Base-by-base conservation (phyloP, 2,329 filamentous ascomycete species). In the Eutypa lata region DNA sequence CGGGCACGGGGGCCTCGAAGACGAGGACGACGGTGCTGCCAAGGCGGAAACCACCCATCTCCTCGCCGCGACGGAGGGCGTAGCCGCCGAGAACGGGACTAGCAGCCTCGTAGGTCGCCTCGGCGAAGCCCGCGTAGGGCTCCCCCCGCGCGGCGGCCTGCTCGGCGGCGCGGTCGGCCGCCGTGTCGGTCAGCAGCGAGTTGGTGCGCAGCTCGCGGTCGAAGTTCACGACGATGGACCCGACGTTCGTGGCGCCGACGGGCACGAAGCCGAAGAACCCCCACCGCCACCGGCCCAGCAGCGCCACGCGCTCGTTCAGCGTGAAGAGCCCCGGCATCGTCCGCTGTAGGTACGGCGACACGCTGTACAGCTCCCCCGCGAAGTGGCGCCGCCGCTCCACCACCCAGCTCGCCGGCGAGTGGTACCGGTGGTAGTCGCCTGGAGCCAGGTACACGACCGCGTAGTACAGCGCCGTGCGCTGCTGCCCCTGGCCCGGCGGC, bases 341-440 rank as follows among this genome's bases (percentile, higher is more conserved):
- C 59, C 90, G 88, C 70, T 97, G 92, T 13, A 99, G 82, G 71
- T 97, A 99, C 0, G 94, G 94, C 0, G 91, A 96, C 4, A 99
- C 94, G 50, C 88, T 93, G 77, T 90, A 99, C 8, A 99, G 80
- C 72, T 99, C 95, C 53, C 94, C 94, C 0, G 94, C 92, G 68
- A 99, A 99, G 75, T 99, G 94, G n/a, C 94, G 89, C 43, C 95
- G 86, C 59, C 87, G 87, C 72, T 97, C 90, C 33, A 94, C 94
- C 16, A 99, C 91, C 94, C 94, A 99, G 62, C 90, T 89, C 2
- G 91, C 87, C 0, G 94, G 94, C 1, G 90, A 96, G 76, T 99
- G 95, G 77, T 97, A 99, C 59, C 93, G 90, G 75, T 99, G 94
- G 75, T 99, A 99, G 75, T 99, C 95, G 48, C 94, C 94, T 0